These are phyloP conservation scores for Buxus sempervirens DNA, from an alignment of 164 flowering plant genomes.

Conservation along the genomic window DNA sequence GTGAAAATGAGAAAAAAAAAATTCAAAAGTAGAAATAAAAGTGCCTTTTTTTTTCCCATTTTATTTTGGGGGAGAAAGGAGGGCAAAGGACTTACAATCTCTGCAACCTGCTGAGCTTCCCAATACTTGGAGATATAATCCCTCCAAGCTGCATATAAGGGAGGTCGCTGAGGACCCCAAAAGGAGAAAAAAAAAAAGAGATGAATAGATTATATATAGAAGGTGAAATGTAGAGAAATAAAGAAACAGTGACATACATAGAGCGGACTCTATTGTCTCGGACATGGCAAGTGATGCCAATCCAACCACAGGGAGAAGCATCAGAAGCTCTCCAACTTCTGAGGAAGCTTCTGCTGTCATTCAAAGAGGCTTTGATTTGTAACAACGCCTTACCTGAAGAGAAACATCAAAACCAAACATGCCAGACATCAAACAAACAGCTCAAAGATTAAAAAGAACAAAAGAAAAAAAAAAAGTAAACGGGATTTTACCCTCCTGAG, in stretches of 20 bases:
- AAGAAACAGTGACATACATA: conserved; percentile 42
- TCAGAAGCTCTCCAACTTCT: conserved; percentile 70
- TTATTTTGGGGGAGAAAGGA: neutral
- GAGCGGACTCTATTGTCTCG: conserved; percentile 60
- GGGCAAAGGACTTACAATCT: conserved; percentile 72
- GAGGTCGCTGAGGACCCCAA: conserved; percentile 53
- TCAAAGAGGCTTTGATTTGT: conserved; percentile 62
- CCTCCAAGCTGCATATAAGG: conserved; percentile 89
- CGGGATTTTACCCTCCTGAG: conserved; percentile 57
- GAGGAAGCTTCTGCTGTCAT: conserved; percentile 58
- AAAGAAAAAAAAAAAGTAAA: neutral
- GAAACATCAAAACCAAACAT: conserved; percentile 5
- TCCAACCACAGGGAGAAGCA: conserved; percentile 79
- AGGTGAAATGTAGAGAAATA: conserved; percentile 2
- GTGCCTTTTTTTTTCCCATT: neutral
- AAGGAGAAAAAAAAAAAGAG: neutral
- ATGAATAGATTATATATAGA: neutral
- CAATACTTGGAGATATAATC: conserved; percentile 76
- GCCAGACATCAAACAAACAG: neutral
- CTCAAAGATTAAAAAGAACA: neutral
- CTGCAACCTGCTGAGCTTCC: conserved; percentile 71
- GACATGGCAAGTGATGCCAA: conserved; percentile 69
- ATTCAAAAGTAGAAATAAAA: neutral
- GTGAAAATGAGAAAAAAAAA: neutral
- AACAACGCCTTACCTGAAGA: conserved; percentile 61